Base-by-base conservation (phyloP, 1,284 basidiomycete species). In the Ustilago bromivora region DNA sequence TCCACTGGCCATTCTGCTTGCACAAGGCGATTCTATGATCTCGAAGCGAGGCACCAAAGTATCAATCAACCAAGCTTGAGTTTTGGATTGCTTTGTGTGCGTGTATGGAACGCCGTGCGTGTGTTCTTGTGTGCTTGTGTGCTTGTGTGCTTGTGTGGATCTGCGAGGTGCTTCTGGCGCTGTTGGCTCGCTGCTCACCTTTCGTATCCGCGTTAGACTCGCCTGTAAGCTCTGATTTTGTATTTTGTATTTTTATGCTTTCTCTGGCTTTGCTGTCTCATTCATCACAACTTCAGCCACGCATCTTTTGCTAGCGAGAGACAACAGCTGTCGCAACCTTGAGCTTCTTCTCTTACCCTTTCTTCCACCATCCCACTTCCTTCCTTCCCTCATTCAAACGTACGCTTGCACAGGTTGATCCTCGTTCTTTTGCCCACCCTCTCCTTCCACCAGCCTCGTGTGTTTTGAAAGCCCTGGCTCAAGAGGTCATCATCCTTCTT, bases 381-480 rank as follows among this genome's bases (percentile, higher is more conserved):
- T 38, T 35, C 54, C 41, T 19, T 31, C 40, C 23, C 23, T 28
- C 23, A 28, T 28, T 28, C 40, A 28, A 51, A 23, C 31, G 31
- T 40, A 46, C 67, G 23, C 35, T 59, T 35, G 52, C 56, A 58
- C 57, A 67, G 70, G 65, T 72, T 66, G 70, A 63, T 52, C 57
- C 61, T 67, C 70, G 57, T 67, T 57, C 56, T 36, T 35, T 19
- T 38, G n/a, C 31, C 17, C 11, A 7, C 49, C 28, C n/a, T 47
- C 19, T 43, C 41, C 15, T 19, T 28, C 53, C 8, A 60, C 46
- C 52, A 59, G 66, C 61, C 52, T 49, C 1, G 31, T 49, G 71
- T 67, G 71, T 65, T 73, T 73, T 67, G 71, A 73, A 64, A 73
- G 71, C 61, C 47, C 57, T 55, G 57, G 63, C 63, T 57, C 54